A percentile compares a stretch with the other conserved stretches of the same genome.
Evolutionary conservation across 2,329 filamentous ascomycete species (phyloP).

Genomic region (Davidsoniella australis): DNA sequence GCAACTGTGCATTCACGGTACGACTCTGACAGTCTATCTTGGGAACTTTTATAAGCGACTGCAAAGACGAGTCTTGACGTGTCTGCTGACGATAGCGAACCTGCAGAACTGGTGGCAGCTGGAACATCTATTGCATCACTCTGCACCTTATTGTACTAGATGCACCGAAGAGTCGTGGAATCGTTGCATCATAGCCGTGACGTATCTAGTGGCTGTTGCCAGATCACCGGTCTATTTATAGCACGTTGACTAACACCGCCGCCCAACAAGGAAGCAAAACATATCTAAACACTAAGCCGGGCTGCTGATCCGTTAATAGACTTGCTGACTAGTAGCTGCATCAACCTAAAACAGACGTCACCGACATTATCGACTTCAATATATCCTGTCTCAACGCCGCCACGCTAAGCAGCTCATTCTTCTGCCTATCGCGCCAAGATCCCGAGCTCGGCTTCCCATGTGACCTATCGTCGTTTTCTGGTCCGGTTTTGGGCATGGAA

Average conservation of each 20-base stretch:
- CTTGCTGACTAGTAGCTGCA: neutral
- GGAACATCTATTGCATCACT: too few relatives aligned
- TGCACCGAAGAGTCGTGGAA: too few relatives aligned
- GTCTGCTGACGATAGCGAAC: too few relatives aligned
- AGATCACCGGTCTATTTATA: neutral
- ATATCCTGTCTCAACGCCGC: conserved; percentile 49
- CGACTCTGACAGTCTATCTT: too few relatives aligned
- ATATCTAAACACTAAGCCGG: too few relatives aligned
- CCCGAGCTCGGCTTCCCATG: conserved; percentile 68
- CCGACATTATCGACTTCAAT: conserved; percentile 76
- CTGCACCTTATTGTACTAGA: too few relatives aligned
- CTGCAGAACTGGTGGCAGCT: too few relatives aligned
- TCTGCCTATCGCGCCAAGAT: conserved; percentile 55
- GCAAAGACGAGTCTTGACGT: too few relatives aligned
- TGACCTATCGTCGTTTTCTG: conserved; percentile 51
- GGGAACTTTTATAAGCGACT: too few relatives aligned
- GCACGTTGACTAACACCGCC: neutral
- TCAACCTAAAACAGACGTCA: conserved; percentile 45
- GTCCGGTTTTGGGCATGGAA: conserved; percentile 19
- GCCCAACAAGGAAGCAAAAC: neutral
- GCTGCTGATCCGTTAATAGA: neutral
- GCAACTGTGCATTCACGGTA: too few relatives aligned
- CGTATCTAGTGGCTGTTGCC: neutral
- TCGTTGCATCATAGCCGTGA: too few relatives aligned
- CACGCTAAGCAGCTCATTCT: conserved; percentile 54